Conservation (phyloP, 129 eudicot species). For the sunflower (Helianthus annuus) region DNA sequence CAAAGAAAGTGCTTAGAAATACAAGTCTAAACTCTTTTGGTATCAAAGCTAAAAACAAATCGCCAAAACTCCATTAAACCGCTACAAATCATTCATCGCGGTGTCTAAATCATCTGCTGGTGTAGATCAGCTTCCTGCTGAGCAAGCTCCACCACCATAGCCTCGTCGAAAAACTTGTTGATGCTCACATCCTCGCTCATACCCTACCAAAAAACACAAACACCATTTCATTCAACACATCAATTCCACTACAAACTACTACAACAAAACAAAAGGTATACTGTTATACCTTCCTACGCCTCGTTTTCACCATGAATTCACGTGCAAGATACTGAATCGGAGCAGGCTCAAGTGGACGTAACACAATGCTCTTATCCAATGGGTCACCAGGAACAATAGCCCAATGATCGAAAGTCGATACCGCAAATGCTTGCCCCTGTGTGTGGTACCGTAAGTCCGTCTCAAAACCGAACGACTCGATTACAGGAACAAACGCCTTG, state of each 20-base stretch:
- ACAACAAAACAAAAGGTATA: slow-evolving; percentile 21
- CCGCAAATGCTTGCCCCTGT: slow-evolving; percentile 93
- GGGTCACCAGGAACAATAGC: slow-evolving; percentile 99
- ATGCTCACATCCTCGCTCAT: slow-evolving; percentile 98
- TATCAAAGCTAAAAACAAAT: slow-evolving; percentile 9
- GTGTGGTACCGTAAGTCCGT: slow-evolving; percentile 96
- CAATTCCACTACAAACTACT: too few species aligned
- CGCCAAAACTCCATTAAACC: slow-evolving; percentile 14
- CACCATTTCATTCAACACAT: not conserved
- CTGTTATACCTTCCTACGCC: slow-evolving; percentile 91
- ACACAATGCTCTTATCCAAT: slow-evolving; percentile 82
- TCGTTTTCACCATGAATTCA: slow-evolving; percentile 97
- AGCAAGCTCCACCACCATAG: slow-evolving; percentile 97
- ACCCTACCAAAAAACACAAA: slow-evolving; percentile 53
- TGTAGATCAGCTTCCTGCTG: slow-evolving; percentile 95
- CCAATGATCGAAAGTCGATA: slow-evolving; percentile 92
- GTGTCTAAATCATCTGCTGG: slow-evolving; percentile 60
- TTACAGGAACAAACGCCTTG: slow-evolving; percentile 97
- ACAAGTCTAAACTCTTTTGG: not conserved
- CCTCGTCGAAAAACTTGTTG: slow-evolving; percentile 93
- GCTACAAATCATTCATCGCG: slow-evolving; percentile 19
- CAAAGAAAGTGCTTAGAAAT: not conserved
- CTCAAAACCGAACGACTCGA: slow-evolving; percentile 96
- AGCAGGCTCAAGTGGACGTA: slow-evolving; percentile 96
- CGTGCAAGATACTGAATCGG: slow-evolving; percentile 94